Conservation (phyloP, 768 basidiomycete genomes). For the Naematelia encephala region DNA sequence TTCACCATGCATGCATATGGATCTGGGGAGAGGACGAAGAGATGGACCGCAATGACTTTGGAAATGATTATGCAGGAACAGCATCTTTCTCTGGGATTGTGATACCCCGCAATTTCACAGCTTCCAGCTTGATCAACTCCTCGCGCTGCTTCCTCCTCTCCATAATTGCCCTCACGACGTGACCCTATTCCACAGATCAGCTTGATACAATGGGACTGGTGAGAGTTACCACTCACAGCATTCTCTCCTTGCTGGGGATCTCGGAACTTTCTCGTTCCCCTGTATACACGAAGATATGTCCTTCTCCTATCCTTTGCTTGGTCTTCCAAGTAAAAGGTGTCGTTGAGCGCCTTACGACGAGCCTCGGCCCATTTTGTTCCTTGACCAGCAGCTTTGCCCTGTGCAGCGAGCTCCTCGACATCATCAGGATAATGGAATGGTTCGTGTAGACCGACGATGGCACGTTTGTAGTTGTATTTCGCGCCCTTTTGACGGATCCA, state of each 20-base stretch:
- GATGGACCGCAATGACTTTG: too few species aligned
- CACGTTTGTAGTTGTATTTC: slow-evolving; percentile 71
- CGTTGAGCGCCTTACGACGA: slow-evolving; percentile 58
- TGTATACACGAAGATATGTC: slow-evolving; percentile 48
- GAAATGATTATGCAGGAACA: too few species aligned
- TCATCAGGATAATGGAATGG: slow-evolving; percentile 90
- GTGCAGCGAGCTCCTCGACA: slow-evolving; percentile 69
- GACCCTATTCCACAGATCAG: neutral
- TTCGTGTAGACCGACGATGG: slow-evolving; percentile 82
- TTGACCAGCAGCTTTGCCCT: slow-evolving; percentile 56
- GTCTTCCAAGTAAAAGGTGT: slow-evolving; percentile 58
- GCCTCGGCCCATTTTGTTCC: slow-evolving; percentile 26
- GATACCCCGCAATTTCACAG: neutral
- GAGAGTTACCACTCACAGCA: slow-evolving; percentile 42
- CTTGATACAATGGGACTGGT: slow-evolving; percentile 39
- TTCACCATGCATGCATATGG: neutral
- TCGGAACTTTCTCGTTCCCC: slow-evolving; percentile 32
- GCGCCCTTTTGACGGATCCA: slow-evolving; percentile 22
- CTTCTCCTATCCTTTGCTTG: slow-evolving; percentile 45
- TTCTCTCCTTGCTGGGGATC: slow-evolving; percentile 42
- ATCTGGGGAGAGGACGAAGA: neutral
- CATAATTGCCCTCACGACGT: slow-evolving; percentile 22
- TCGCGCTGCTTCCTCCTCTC: slow-evolving; percentile 53
- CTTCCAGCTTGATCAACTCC: slow-evolving; percentile 10
- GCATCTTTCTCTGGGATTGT: neutral